Percentiles rank a stretch among this genome's conserved stretches.
Conservation (phyloP, 352 stramenopile genomes). For the Globisporangium okanoganense region DNA sequence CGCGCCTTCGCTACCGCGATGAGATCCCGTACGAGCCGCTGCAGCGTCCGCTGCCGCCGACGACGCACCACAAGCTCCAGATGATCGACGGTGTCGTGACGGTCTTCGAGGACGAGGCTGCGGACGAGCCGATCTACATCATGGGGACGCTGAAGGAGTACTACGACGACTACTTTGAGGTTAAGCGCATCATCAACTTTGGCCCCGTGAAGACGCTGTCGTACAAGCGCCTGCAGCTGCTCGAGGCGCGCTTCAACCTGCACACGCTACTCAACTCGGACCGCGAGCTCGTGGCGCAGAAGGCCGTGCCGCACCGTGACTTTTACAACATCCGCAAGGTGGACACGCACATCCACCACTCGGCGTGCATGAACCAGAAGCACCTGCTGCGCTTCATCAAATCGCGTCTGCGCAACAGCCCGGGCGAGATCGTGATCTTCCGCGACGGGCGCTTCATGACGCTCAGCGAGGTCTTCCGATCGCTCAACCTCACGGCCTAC, state of each 20-base stretch:
- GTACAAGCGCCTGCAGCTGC: slow-evolving; percentile 86
- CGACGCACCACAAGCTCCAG: slow-evolving; percentile 41
- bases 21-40: slow-evolving; percentile 76
- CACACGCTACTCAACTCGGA: slow-evolving; percentile 96
- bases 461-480: slow-evolving; percentile 93
- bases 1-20: slow-evolving; percentile 57
- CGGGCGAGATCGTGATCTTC: slow-evolving; percentile 94
- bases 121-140: slow-evolving; percentile 27
- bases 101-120: slow-evolving; percentile 33
- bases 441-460: slow-evolving; percentile 95
- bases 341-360: slow-evolving; percentile 99
- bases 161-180: slow-evolving; percentile 72
- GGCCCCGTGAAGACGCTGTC: slow-evolving; percentile 84
- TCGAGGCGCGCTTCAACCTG: slow-evolving; percentile 94
- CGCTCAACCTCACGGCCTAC: slow-evolving; percentile 94
- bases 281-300: slow-evolving; percentile 93
- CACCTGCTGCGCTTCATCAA: slow-evolving; percentile 93
- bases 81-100: slow-evolving; percentile 63
- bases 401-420: slow-evolving; percentile 68
- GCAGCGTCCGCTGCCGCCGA: slow-evolving; percentile 28
- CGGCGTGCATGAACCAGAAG: slow-evolving; percentile 96
- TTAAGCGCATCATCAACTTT: slow-evolving; percentile 85
- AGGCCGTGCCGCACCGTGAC: slow-evolving; percentile 96
- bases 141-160: slow-evolving; percentile 54
- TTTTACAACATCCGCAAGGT: slow-evolving; percentile 99